Base-by-base conservation (phyloP, 1,284 basidiomycete genomes). In the Cystobasidium sp. region DNA sequence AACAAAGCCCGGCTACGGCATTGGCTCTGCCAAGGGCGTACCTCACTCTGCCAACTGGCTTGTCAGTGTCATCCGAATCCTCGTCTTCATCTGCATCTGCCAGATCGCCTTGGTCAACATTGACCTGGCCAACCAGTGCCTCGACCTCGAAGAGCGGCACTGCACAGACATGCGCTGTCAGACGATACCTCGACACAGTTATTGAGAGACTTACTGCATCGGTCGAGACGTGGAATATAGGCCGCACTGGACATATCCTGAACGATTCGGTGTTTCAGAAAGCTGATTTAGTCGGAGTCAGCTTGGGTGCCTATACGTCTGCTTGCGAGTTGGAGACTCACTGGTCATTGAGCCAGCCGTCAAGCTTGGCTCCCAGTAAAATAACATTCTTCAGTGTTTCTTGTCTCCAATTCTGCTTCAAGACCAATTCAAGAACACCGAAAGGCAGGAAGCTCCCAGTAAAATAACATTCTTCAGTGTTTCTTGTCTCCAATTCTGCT, bases 271-370 rank as follows among this genome's bases (percentile, higher is more conserved):
- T 44, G 43, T 41, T 49, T 63, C n/a, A 46, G 10, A 5, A 16
- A 69, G 14, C 55, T 59, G 55, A n/a, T n/a, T 65, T n/a, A 24
- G 41, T n/a, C 9, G n/a, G 14, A 20, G 31, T 39, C 49, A 24
- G 49, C 24, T 52, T 31, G 31, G 31, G 41, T 31, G 20, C 31
- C 61, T 39, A 41, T 16, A 24, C 49, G 24, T 18, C n/a, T 10
- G 39, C 18, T 14, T 14, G 10, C 6, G 18, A 18, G 20, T 39
- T 7, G 22, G 47, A n/a, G 39, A 63, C 70, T 59, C 22, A 73
- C 70, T 56, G 49, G 58, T 73, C 55, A 41, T 73, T 55, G 18
- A 73, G 52, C 70, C 70, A 73, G 4, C 70, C 70, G 22, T 53
- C 55, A 20, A 65, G 31, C 41, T 47, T 22, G 22, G 18, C 24